Conservation (phyloP, 2,329 filamentous ascomycete species). For the Ascochyta pisi region DNA sequence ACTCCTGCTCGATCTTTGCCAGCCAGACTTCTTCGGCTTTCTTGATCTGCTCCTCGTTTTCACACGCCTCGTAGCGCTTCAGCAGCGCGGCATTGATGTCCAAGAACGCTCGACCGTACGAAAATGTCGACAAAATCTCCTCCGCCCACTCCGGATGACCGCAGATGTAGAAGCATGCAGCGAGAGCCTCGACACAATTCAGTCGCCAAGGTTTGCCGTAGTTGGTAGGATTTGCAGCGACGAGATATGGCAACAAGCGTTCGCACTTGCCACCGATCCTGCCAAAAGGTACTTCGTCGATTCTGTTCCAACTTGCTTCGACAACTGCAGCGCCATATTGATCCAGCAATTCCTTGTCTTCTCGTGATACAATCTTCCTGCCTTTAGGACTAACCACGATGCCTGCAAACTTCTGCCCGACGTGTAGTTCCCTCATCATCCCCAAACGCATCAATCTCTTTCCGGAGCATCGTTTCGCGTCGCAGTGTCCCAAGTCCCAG, state of each 20-base stretch:
- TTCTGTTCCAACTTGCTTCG: slow-evolving; percentile 95
- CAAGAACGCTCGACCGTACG: slow-evolving; percentile 86
- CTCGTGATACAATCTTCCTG: slow-evolving; percentile 81
- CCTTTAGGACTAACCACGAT: slow-evolving; percentile 96
- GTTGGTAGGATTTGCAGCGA: slow-evolving; percentile 96
- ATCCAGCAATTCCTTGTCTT: slow-evolving; percentile 81
- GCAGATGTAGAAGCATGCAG: slow-evolving; percentile 91
- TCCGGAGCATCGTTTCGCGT: slow-evolving; percentile 94
- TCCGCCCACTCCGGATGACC: slow-evolving; percentile 90
- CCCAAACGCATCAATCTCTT: slow-evolving; percentile 93
- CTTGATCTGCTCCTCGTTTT: slow-evolving; percentile 82
- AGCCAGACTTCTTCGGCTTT: slow-evolving; percentile 87
- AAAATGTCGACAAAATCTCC: slow-evolving; percentile 81
- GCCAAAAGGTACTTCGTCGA: slow-evolving; percentile 87
- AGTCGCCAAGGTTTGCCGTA: slow-evolving; percentile 94
- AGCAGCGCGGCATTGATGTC: slow-evolving; percentile 87
- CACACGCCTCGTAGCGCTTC: slow-evolving; percentile 83
- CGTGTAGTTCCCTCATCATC: slow-evolving; percentile 88
- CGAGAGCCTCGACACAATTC: slow-evolving; percentile 95
- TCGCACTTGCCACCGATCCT: slow-evolving; percentile 95
- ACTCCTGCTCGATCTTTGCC: slow-evolving; percentile 87
- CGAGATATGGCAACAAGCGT: slow-evolving; percentile 82
- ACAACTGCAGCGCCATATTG: slow-evolving; percentile 93
- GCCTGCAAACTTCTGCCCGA: slow-evolving; percentile 90
- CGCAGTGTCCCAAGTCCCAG: slow-evolving; percentile 98